Evolutionary conservation across 371 early-diverging fungal genomes (phyloP).

Genomic region (Gilbertella persicaria): DNA sequence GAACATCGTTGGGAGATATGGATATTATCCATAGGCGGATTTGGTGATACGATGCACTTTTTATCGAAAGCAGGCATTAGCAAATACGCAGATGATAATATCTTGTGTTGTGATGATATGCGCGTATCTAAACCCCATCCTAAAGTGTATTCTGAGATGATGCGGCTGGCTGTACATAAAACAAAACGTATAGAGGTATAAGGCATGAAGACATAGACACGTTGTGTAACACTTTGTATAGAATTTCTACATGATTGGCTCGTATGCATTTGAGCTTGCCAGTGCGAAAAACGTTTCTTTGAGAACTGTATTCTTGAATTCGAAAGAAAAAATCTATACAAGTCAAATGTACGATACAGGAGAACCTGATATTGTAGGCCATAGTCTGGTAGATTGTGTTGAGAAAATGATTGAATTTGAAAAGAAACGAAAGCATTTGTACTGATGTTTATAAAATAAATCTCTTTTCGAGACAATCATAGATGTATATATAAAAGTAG

Average conservation of each 20-base stretch:
- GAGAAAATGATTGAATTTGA: conserved; percentile 28
- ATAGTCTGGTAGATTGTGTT: conserved; percentile 27
- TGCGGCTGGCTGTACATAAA: conserved; percentile 36
- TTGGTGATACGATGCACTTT: conserved; percentile 10
- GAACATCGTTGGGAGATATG: conserved; percentile 38
- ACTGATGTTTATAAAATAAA: no score
- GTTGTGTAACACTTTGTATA: conserved; percentile 10
- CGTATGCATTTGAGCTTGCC: conserved; percentile 43
- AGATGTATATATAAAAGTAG: no score
- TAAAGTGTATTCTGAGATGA: conserved; percentile 42
- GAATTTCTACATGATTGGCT: conserved; percentile 41
- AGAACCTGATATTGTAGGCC: conserved; percentile 30
- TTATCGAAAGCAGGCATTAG: conserved; percentile 5
- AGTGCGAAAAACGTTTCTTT: conserved; percentile 41
- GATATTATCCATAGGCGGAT: conserved; percentile 29
- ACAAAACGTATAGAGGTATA: conserved; percentile 45
- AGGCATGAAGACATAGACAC: background rate
- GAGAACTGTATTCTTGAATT: conserved; percentile 35
- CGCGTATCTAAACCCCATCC: conserved; percentile 44
- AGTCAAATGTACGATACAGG: conserved; percentile 20
- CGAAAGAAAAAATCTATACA: conserved; percentile 29
- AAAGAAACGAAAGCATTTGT: conserved; percentile 10
- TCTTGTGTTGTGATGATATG: conserved; percentile 39
- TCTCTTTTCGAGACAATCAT: no score
- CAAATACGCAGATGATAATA: conserved; percentile 11